These are phyloP conservation scores for Galium porrigens DNA, from an alignment of 305 asterid species.

Conservation along the genomic window DNA sequence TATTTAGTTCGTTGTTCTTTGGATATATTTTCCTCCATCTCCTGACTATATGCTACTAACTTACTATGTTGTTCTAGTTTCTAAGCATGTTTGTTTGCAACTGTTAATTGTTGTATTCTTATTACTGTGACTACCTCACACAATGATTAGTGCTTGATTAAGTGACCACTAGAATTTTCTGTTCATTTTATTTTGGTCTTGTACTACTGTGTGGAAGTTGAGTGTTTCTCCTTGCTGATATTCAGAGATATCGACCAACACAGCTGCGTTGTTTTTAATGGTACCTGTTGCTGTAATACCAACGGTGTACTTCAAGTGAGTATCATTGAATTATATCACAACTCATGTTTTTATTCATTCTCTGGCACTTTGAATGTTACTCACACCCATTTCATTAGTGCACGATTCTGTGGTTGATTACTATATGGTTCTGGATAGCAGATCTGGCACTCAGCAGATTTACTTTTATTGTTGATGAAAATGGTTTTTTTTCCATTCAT, in stretches of 20 bases:
- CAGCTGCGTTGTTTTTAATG: constrained; percentile 41
- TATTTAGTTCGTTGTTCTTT: background rate
- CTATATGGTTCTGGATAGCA: background rate
- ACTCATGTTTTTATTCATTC: background rate
- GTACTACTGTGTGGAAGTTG: constrained; percentile 8
- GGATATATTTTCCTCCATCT: background rate
- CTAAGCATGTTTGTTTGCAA: background rate
- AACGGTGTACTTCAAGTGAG: constrained; percentile 70
- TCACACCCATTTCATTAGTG: background rate
- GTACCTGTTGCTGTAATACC: constrained; percentile 61
- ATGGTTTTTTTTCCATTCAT: too few relatives aligned
- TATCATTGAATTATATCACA: constrained; percentile 13
- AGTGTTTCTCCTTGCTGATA: constrained; percentile 10
- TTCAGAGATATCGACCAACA: constrained; percentile 44
- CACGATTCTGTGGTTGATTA: background rate
- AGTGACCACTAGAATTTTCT: background rate
- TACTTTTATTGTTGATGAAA: too few relatives aligned
- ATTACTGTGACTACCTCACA: background rate
- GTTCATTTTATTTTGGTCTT: background rate
- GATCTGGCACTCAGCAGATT: background rate
- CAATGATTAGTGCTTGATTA: background rate
- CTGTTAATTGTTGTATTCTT: background rate
- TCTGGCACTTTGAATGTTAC: background rate
- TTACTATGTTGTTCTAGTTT: background rate
- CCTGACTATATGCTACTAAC: background rate